phyloP scores from a whole-genome alignment of 2,329 filamentous ascomycete genomes.

The Fonsecaea monophora region DNA sequence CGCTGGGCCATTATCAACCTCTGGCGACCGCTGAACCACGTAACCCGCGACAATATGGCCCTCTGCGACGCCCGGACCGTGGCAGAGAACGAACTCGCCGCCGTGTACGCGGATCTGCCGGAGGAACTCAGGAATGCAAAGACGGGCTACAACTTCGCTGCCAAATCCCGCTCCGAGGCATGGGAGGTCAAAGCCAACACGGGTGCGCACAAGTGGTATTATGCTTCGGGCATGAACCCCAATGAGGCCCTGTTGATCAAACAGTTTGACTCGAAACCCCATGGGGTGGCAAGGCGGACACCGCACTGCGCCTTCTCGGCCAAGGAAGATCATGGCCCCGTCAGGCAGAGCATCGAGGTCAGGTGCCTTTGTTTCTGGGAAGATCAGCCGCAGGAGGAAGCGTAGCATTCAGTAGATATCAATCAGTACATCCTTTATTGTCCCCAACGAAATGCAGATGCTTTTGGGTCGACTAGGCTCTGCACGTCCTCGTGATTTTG shows the following conservation, averaged over 20 bases:
- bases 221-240: background rate
- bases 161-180: slow-evolving; percentile 3
- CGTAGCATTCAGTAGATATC: too few species aligned
- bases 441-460: too few species aligned
- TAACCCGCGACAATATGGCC: too few species aligned
- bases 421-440: too few species aligned
- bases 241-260: slow-evolving; percentile 3
- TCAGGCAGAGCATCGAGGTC: slow-evolving; percentile 3
- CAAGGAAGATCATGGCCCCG: background rate
- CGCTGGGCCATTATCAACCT: too few species aligned
- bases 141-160: slow-evolving; percentile 10
- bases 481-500: too few species aligned
- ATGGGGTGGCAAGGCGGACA: slow-evolving; percentile 2
- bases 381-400: slow-evolving; percentile 8
- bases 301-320: background rate
- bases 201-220: slow-evolving; percentile 6
- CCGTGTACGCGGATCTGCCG: slow-evolving; percentile 41
- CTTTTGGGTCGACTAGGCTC: too few species aligned
- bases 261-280: slow-evolving; percentile 3
- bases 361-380: slow-evolving; percentile 2
- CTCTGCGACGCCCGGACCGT: too few species aligned
- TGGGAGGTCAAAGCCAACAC: slow-evolving; percentile 8
- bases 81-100: slow-evolving; percentile 36
- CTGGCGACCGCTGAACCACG: too few species aligned
- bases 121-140: background rate